phyloP scores from a whole-genome alignment of 2,329 filamentous ascomycete genomes.

The Colletotrichum brevisporum region DNA sequence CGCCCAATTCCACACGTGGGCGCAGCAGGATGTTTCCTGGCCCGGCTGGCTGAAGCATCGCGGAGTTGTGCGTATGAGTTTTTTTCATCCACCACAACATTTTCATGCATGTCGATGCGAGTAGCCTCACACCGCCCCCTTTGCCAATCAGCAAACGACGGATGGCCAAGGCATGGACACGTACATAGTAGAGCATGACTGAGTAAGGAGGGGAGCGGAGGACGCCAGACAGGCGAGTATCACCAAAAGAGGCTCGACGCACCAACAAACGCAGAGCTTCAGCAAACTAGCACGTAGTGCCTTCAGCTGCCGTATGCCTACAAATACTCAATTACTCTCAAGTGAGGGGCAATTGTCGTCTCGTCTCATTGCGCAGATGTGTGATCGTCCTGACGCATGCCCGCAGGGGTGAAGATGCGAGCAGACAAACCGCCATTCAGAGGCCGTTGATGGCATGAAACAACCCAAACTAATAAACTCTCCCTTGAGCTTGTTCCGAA shows the following conservation, averaged over 20 bases:
- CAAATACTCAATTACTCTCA: neutral
- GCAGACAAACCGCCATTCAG: slow-evolving; percentile 8
- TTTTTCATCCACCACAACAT: too few relatives aligned
- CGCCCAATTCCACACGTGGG: slow-evolving; percentile 6
- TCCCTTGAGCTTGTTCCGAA: slow-evolving; percentile 29
- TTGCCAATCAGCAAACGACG: slow-evolving; percentile 1
- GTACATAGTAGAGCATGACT: neutral
- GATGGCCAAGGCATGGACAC: slow-evolving; percentile 2
- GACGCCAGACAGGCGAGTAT: neutral
- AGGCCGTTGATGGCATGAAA: slow-evolving; percentile 36
- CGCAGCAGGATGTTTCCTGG: slow-evolving; percentile 1
- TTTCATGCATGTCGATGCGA: neutral
- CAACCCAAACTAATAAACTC: slow-evolving; percentile 26
- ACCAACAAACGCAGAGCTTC: neutral
- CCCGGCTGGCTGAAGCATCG: neutral
- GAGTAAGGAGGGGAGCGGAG: neutral
- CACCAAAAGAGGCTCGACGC: neutral
- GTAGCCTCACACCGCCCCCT: too few relatives aligned
- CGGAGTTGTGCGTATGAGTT: too few relatives aligned
- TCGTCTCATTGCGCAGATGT: slow-evolving; percentile 15
- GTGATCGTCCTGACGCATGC: slow-evolving; percentile 12
- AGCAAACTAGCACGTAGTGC: too few relatives aligned
- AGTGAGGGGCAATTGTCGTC: slow-evolving; percentile 15
- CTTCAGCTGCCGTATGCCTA: too few relatives aligned
- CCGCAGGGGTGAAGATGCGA: neutral